Conservation (phyloP, 2,329 filamentous ascomycete species). For the Tothia fuscella region DNA sequence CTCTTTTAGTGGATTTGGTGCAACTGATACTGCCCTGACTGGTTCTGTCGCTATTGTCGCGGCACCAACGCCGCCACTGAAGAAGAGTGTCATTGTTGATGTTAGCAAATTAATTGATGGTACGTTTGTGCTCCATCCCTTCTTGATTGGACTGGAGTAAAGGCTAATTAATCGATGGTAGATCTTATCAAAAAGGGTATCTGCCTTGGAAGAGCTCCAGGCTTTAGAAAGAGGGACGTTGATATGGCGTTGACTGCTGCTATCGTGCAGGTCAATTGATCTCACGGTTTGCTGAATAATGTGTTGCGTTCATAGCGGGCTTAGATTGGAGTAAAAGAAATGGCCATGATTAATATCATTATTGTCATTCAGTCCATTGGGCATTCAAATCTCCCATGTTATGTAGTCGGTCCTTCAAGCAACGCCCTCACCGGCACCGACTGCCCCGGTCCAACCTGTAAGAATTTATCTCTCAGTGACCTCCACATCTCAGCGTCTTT, state of each 20-base stretch:
- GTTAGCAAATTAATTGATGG: conserved; percentile 31
- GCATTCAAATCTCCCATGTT: too few relatives aligned
- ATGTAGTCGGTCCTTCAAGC: too few relatives aligned
- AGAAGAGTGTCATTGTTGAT: conserved; percentile 30
- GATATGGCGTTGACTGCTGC: conserved; percentile 28
- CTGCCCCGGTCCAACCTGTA: too few relatives aligned
- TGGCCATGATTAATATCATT: too few relatives aligned
- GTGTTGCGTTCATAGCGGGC: too few relatives aligned
- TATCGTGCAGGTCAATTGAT: conserved; percentile 19
- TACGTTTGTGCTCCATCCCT: conserved; percentile 17
- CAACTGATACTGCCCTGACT: not conserved
- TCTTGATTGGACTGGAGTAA: conserved; percentile 5
- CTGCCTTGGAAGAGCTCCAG: conserved; percentile 33
- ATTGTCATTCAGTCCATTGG: too few relatives aligned
- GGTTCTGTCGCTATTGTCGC: not conserved
- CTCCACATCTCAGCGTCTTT: too few relatives aligned
- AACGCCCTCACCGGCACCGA: too few relatives aligned
- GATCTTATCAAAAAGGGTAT: conserved; percentile 26
- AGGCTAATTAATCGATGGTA: conserved; percentile 19
- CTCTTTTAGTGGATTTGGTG: too few relatives aligned
- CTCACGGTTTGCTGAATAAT: too few relatives aligned
- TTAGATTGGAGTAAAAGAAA: too few relatives aligned
- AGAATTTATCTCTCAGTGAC: too few relatives aligned
- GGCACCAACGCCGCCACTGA: conserved; percentile 16
- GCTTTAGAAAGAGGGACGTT: conserved; percentile 31